A percentile compares a stretch with the other conserved stretches of the same genome.
phyloP scores from a whole-genome alignment of 768 basidiomycete species.

The Amanita pallidorosea region DNA sequence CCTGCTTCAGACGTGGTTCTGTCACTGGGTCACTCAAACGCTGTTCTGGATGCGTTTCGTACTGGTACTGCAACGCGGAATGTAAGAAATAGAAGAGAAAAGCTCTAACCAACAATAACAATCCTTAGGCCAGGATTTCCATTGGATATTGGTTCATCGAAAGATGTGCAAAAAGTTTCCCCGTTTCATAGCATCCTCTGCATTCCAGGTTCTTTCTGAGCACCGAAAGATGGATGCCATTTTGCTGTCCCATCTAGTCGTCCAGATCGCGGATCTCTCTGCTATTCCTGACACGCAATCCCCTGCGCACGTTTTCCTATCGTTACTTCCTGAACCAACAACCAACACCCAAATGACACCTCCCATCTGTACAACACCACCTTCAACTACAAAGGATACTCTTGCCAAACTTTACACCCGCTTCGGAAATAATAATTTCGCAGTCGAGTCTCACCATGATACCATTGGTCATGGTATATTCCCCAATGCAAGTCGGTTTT shows the following conservation, averaged over 20 bases:
- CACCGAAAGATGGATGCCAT: conserved; percentile 53
- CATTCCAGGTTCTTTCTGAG: conserved; percentile 35
- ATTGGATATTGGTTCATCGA: conserved; percentile 61
- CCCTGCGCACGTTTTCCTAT: conserved; percentile 24
- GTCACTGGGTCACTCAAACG: conserved; percentile 27
- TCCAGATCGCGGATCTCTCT: conserved; percentile 21
- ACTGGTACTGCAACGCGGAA: conserved; percentile 60
- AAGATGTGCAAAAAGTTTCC: conserved; percentile 55
- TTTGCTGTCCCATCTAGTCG: conserved; percentile 53
- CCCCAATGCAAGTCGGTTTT: conserved; percentile 65
- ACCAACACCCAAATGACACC: conserved; percentile 9
- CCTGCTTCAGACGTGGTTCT: conserved; percentile 34
- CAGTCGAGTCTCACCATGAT: conserved; percentile 61
- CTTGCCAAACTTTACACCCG: conserved; percentile 35
- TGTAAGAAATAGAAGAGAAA: conserved; percentile 34
- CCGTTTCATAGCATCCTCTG: conserved; percentile 30
- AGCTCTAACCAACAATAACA: neutral
- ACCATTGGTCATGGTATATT: conserved; percentile 68
- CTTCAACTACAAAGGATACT: conserved; percentile 15
- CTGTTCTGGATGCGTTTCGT: conserved; percentile 58
- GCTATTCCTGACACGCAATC: conserved; percentile 14
- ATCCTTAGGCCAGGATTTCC: conserved; percentile 47
- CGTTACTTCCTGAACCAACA: conserved; percentile 34
- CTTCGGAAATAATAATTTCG: conserved; percentile 78
- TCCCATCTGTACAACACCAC: conserved; percentile 21